Evolutionary conservation across 2,329 filamentous ascomycete species (phyloP).

Genomic region (Blastomyces parvus): DNA sequence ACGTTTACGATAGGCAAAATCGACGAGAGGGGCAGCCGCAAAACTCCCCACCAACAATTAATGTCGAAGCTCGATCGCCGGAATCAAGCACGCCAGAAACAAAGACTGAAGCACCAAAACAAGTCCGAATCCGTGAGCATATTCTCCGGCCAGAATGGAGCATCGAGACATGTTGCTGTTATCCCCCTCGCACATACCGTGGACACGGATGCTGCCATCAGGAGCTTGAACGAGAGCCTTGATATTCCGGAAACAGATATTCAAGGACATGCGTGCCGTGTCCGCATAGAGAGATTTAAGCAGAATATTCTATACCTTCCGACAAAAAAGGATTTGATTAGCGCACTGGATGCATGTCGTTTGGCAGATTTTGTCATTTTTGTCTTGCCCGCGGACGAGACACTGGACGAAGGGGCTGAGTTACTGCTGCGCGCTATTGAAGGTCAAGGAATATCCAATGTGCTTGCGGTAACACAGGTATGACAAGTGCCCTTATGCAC

Average conservation of each 20-base stretch:
- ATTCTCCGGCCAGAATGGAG: constrained; percentile 78
- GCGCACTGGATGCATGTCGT: constrained; percentile 74
- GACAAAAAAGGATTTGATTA: constrained; percentile 60
- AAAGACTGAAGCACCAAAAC: constrained; percentile 72
- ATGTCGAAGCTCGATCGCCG: constrained; percentile 95
- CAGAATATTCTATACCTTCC: constrained; percentile 84
- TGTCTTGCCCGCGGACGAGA: constrained; percentile 68
- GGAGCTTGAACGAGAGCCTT: constrained; percentile 64
- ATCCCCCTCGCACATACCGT: constrained; percentile 71
- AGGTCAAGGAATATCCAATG: constrained; percentile 86
- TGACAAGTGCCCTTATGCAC: constrained; percentile 2
- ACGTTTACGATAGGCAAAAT: constrained; percentile 58
- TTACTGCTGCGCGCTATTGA: constrained; percentile 77
- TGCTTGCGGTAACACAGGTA: constrained; percentile 70
- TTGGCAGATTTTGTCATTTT: constrained; percentile 87
- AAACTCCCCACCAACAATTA: constrained; percentile 88
- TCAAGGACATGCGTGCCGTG: constrained; percentile 49
- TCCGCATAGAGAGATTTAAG: constrained; percentile 82
- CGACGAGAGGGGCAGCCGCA: constrained; percentile 64
- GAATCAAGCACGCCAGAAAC: constrained; percentile 88
- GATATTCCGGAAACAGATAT: constrained; percentile 62
- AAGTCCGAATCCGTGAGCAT: constrained; percentile 69
- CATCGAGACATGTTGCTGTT: constrained; percentile 78
- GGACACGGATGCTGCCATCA: constrained; percentile 57
- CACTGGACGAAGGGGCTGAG: constrained; percentile 78